Conservation (phyloP, 495 filamentous ascomycete species). For the Aspergillus sclerotioniger region DNA sequence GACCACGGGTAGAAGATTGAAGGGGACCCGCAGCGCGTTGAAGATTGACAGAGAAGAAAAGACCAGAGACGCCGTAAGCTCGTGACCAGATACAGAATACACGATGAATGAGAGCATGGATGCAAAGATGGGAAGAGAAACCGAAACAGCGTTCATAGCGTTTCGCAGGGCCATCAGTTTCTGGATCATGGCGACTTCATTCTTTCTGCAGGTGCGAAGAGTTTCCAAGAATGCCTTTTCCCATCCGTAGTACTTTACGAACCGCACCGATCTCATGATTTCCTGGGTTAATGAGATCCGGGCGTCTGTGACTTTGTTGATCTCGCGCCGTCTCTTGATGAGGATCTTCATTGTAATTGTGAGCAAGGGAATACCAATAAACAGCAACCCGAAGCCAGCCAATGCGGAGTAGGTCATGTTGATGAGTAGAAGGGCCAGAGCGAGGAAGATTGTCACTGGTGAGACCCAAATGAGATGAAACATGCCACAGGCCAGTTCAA, state of each 20-base stretch:
- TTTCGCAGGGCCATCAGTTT: conserved; percentile 77
- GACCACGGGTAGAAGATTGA: conserved; percentile 84
- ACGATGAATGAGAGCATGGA: conserved; percentile 96
- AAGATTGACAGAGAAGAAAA: conserved; percentile 94
- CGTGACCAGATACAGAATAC: conserved; percentile 73
- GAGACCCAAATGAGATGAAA: conserved; percentile 90
- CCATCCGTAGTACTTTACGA: conserved; percentile 97
- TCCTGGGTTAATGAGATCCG: conserved; percentile 90
- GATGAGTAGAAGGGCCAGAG: conserved; percentile 73
- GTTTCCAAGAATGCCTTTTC: conserved; percentile 81
- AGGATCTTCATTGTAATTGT: conserved; percentile 70
- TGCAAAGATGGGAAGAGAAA: conserved; percentile 83
- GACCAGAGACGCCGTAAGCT: conserved; percentile 68
- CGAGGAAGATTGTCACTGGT: conserved; percentile 73
- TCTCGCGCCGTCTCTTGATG: conserved; percentile 65
- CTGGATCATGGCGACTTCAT: conserved; percentile 78
- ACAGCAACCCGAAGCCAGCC: conserved; percentile 78
- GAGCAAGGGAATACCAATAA: conserved; percentile 72
- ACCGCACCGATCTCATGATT: conserved; percentile 83
- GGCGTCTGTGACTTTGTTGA: conserved; percentile 92
- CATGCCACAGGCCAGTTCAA: conserved; percentile 80
- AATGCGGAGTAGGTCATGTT: conserved; percentile 88
- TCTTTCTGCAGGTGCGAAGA: conserved; percentile 64
- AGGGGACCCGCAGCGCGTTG: conserved; percentile 83
- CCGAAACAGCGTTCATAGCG: conserved; percentile 73